Evolutionary conservation across 345 rosid genomes (phyloP).

Genomic region (Gossypium mustelinum): DNA sequence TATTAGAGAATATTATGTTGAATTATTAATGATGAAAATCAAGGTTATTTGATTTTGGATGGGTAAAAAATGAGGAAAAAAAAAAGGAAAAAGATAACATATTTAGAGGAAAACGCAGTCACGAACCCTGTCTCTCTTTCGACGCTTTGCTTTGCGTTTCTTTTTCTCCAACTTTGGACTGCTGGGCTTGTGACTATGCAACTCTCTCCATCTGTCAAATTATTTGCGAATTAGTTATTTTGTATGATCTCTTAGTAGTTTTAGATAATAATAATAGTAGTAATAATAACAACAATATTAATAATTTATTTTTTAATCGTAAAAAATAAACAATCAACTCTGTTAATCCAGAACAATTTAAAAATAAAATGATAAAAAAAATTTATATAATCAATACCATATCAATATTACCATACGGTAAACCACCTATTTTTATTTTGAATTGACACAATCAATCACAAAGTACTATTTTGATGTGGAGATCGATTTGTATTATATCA

Average conservation of each 20-base stretch:
- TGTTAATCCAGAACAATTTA: background rate
- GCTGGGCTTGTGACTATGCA: too few species aligned
- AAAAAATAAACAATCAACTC: background rate
- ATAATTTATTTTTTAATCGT: background rate
- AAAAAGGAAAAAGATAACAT: too few species aligned
- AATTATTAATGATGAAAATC: too few species aligned
- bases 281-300: too few species aligned
- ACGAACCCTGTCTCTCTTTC: background rate
- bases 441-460: background rate
- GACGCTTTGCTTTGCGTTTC: slow-evolving; percentile 1
- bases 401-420: background rate
- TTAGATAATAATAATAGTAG: too few species aligned
- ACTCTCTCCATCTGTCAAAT: slow-evolving; percentile 1
- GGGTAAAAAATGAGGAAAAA: too few species aligned
- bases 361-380: background rate
- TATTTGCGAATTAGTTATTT: too few species aligned
- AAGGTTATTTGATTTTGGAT: too few species aligned
- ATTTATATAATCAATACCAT: background rate
- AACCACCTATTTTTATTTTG: background rate
- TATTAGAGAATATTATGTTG: too few species aligned
- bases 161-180: background rate
- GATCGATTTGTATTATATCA: background rate
- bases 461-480: background rate
- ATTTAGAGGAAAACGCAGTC: slow-evolving; percentile 9
- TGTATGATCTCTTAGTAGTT: too few species aligned